Base-by-base conservation (phyloP, 2,329 filamentous ascomycete genomes). In the Fusarium musae region DNA sequence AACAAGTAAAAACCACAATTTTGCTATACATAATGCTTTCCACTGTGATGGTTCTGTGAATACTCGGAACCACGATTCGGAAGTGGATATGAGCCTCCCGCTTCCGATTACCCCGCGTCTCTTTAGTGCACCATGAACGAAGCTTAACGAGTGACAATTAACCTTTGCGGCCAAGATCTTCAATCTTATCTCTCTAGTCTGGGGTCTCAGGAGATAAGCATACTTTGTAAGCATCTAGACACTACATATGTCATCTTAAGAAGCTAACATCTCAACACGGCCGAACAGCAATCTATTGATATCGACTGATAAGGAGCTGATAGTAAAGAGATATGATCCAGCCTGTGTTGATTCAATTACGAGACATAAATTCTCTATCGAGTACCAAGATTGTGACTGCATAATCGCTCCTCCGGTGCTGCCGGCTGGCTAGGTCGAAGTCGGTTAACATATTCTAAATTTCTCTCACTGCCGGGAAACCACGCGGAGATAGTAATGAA, bases 1-100 rank as follows among this genome's bases (percentile, higher is more conserved):
- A 26, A 3, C 26, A 26, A 26, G 26, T 12, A 17, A 23, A 12
- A 6, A 17, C 3, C 6, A 2, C 2, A 12, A 9, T 6, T 8
- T 3, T 12, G 12, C 5, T 6, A 2, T 4, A 9, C 0, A n/a
- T 9, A 9, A 9, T n/a, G 0, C 16, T 9, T 19, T 8, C 7
- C 0, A 7, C 5, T 11, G 11, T 3, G 7, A 8, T 52, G 12
- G 3, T 16, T 16, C 13, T 23, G 5, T 17, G 7, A 16, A 5
- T 19, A 2, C 11, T 53, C 34, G 34, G 23, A 37, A 53, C 9
- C 9, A 28, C 9, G 0, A 0, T 39, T 37, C 17, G 34, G 34
- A 21, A 39, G 8, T 9, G 2, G 9, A 53, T 12, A 11, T 28
- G 3, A 17, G 7, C 34, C 34, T 17, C 19, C 12, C 26, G 9